phyloP scores from a whole-genome alignment of 106 monocot genomes.

The Vanilla planifolia region DNA sequence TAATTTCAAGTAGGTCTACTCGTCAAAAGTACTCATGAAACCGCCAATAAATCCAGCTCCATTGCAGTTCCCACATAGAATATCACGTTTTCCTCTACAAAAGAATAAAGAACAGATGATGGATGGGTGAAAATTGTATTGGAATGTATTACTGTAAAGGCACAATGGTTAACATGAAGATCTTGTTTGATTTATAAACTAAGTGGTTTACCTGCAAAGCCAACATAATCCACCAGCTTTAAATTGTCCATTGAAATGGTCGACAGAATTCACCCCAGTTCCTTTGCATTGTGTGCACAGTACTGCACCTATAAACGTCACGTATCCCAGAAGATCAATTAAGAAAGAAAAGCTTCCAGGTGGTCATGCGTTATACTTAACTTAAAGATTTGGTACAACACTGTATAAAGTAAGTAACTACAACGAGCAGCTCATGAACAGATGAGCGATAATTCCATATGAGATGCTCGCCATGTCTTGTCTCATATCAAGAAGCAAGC shows the following conservation, averaged over 20 bases:
- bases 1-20: too few relatives aligned
- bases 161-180: too few relatives aligned
- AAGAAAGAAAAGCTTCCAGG: background rate
- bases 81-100: slow-evolving; percentile 74
- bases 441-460: too few relatives aligned
- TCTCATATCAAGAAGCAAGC: too few relatives aligned
- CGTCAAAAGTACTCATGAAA: slow-evolving; percentile 75
- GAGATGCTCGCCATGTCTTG: too few relatives aligned
- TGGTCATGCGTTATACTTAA: background rate
- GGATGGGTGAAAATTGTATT: too few relatives aligned
- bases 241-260: slow-evolving; percentile 49
- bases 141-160: too few relatives aligned
- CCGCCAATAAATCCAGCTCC: slow-evolving; percentile 91
- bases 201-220: slow-evolving; percentile 42
- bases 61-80: slow-evolving; percentile 82
- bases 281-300: slow-evolving; percentile 47
- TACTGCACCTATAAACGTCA: slow-evolving; percentile 25
- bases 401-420: background rate
- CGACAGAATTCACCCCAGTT: slow-evolving; percentile 39
- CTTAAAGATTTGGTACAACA: background rate
- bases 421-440: too few relatives aligned
- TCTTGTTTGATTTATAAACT: background rate
- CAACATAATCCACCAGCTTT: slow-evolving; percentile 53
- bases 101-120: background rate
- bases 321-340: background rate